Conservation (phyloP, 2,329 filamentous ascomycete species). For the Neoarthrinium moseri region DNA sequence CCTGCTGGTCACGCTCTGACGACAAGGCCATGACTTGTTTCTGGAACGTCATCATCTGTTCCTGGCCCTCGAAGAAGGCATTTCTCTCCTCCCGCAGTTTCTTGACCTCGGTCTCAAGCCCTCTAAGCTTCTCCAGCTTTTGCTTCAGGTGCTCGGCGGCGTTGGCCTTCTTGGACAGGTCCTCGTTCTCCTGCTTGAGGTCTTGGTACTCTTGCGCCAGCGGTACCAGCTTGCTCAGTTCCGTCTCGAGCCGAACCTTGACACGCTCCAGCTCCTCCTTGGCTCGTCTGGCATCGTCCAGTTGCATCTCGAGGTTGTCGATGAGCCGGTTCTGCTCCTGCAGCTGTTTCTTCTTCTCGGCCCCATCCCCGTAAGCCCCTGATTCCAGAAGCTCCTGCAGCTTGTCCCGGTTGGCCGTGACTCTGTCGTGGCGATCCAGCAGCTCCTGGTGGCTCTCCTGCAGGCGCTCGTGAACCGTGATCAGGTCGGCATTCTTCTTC, state of each 20-base stretch:
- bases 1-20: conserved; percentile 28
- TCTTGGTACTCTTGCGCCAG: conserved; percentile 60
- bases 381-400: conserved; percentile 54
- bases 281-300: conserved; percentile 44
- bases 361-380: conserved; percentile 46
- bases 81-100: conserved; percentile 54
- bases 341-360: conserved; percentile 32
- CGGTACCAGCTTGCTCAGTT: conserved; percentile 49
- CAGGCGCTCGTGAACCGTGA: conserved; percentile 58
- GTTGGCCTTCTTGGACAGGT: conserved; percentile 62
- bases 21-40: conserved; percentile 33
- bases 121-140: conserved; percentile 58
- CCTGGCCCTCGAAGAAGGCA: conserved; percentile 39
- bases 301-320: conserved; percentile 65
- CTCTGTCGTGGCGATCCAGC: conserved; percentile 49
- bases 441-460: conserved; percentile 62
- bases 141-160: conserved; percentile 61
- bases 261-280: conserved; percentile 41
- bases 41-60: conserved; percentile 24
- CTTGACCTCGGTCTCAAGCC: conserved; percentile 54
- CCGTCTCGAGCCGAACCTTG: conserved; percentile 37
- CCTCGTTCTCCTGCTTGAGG: conserved; percentile 56
- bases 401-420: conserved; percentile 61
- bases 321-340: conserved; percentile 72
- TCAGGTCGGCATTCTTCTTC: conserved; percentile 58